These are phyloP conservation scores for Suillus variegatus DNA, from an alignment of 768 basidiomycete genomes.

Conservation along the genomic window DNA sequence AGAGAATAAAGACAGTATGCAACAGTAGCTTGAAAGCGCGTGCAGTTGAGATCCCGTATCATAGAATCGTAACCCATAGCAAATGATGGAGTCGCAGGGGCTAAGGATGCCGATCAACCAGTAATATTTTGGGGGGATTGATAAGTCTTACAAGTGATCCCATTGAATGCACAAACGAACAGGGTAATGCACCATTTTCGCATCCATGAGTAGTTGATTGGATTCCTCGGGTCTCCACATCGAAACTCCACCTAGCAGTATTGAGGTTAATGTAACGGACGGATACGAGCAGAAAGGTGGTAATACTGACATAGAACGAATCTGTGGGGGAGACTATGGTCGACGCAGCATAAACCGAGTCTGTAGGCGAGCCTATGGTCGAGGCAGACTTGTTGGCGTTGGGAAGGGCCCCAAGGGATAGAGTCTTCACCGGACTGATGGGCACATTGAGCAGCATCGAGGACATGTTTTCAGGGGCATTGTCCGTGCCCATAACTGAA, in stretches of 20 bases:
- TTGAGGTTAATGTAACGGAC: background rate
- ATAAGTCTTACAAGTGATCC: conserved; percentile 23
- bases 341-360: conserved; percentile 5
- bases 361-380: conserved; percentile 12
- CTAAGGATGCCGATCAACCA: conserved; percentile 28
- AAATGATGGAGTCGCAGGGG: conserved; percentile 53
- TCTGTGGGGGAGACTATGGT: conserved; percentile 9
- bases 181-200: conserved; percentile 43
- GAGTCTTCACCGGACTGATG: conserved; percentile 1
- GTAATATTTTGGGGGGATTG: background rate
- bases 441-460: background rate
- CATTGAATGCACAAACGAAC: conserved; percentile 32
- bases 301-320: conserved; percentile 17
- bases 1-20: conserved; percentile 56
- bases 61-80: conserved; percentile 57
- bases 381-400: conserved; percentile 15
- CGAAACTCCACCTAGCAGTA: conserved; percentile 37
- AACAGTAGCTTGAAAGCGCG: conserved; percentile 44
- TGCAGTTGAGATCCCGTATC: conserved; percentile 46
- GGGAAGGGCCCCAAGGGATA: background rate
- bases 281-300: background rate
- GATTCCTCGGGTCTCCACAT: conserved; percentile 39
- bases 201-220: conserved; percentile 34
- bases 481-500: background rate
- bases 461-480: background rate